Evolutionary conservation across 2,329 filamentous ascomycete genomes (phyloP).

Genomic region (Monilinia laxa): DNA sequence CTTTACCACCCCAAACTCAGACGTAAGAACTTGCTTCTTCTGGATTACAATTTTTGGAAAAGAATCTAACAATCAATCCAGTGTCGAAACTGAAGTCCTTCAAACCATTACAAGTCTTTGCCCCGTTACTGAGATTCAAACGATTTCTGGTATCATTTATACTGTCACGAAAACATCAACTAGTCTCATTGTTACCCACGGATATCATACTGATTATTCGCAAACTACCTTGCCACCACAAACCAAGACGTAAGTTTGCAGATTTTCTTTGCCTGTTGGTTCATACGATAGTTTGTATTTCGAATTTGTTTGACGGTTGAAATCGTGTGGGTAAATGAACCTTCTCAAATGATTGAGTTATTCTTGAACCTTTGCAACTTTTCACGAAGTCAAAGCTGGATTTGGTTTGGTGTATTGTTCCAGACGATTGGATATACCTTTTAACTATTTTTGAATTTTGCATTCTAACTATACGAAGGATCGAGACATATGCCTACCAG

Average conservation of each 20-base stretch:
- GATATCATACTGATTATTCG: constrained; percentile 24
- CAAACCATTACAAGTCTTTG: constrained; percentile 44
- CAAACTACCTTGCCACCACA: constrained; percentile 12
- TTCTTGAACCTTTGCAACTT: too few species aligned
- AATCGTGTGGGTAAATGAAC: too few species aligned
- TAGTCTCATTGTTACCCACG: constrained; percentile 32
- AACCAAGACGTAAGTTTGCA: constrained; percentile 18
- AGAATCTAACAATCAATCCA: not conserved
- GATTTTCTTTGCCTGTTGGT: not conserved
- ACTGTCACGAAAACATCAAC: constrained; percentile 35
- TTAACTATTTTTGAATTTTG: constrained; percentile 20
- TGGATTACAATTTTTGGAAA: too few species aligned
- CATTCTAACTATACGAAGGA: constrained; percentile 34
- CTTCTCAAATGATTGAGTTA: too few species aligned
- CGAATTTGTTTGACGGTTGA: too few species aligned
- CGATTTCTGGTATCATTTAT: constrained; percentile 44
- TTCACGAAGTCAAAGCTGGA: too few species aligned
- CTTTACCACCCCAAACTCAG: constrained; percentile 17
- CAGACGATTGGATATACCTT: not conserved
- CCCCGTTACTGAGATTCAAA: constrained; percentile 50
- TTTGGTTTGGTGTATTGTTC: too few species aligned
- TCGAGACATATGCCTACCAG: constrained; percentile 33
- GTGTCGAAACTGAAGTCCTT: constrained; percentile 31
- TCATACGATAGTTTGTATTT: too few species aligned
- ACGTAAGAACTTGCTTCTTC: not conserved